Evolutionary conservation across 371 early-diverging fungal genomes (phyloP), one percentile per base, ranked within the genome.

Genomic region (Gilbertella persicaria): DNA sequence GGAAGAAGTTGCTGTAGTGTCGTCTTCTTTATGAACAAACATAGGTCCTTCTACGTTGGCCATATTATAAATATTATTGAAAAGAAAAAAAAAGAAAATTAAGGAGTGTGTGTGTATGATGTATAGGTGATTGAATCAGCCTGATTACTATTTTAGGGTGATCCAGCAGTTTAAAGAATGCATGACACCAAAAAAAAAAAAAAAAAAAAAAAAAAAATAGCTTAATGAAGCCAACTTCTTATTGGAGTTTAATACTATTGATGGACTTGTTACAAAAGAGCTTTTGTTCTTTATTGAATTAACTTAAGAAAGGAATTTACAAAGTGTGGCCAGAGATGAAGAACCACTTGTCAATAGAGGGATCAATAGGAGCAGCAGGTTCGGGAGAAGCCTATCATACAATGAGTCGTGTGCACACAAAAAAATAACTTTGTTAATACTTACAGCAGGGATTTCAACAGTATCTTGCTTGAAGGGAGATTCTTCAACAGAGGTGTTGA

Each of bases 331-430:
- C 90, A 37, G 89, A 88, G 69, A 96, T 88, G 83, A 89, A 97
- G 88, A 95, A 97, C 97, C 97, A 96, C 89, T 96, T 96, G 87
- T 94, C 93, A 63, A 96, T 86, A 36, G 85, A 82, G 54, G 85
- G 75, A 57, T 91, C 87, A 60, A 87, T 83, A 53, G 76, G 69
- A 30, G 84, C 85, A 64, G 78, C 71, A 49, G 77, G 55, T 61
- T 76, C 63, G 45, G 56, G 57, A 46, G 67, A 54, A 20, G 60
- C 70, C 73, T 70, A 62, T 33, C 33, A 19, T 37, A 44, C 29
- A 17, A 19, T 26, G 17, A 28, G 12, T 37, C 14, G 6, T 24
- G 23, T 36, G 12, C 16, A 25, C 8, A 21, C 25, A 28, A 5
- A 43, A 39, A 28, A 33, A 20, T 41, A 21, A 20, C 5, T 4